phyloP scores from a whole-genome alignment of 1,139 yeast species.

The Hyphopichia buzzinii region DNA sequence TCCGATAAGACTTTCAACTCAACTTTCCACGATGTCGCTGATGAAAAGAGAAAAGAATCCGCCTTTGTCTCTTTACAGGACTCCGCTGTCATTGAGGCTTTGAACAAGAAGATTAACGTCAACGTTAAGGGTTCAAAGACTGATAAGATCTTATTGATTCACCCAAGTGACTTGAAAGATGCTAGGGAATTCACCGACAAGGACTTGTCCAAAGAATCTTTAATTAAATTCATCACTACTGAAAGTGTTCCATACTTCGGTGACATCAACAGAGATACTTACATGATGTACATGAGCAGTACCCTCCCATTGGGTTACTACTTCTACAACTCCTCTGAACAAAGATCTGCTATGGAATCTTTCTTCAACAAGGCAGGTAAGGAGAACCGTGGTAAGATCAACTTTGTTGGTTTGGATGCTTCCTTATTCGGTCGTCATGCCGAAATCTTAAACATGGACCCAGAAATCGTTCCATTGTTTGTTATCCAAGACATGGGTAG shows the following conservation, averaged over 20 bases:
- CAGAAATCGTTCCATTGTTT: constrained; percentile 82
- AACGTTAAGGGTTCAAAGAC: constrained; percentile 18
- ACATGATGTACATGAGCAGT: constrained; percentile 68
- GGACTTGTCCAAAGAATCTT: constrained; percentile 20
- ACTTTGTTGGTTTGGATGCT: constrained; percentile 89
- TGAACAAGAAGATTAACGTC: constrained; percentile 22
- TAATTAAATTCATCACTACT: constrained; percentile 56
- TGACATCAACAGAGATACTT: constrained; percentile 83
- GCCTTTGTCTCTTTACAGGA: constrained; percentile 59
- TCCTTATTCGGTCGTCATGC: constrained; percentile 84
- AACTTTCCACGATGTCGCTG: constrained; percentile 56
- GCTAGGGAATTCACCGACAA: constrained; percentile 25
- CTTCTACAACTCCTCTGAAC: constrained; percentile 71
- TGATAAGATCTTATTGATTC: constrained; percentile 34
- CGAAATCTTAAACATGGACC: constrained; percentile 76
- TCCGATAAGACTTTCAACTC: constrained; percentile 34
- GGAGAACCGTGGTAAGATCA: constrained; percentile 73
- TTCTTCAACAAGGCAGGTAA: constrained; percentile 64
- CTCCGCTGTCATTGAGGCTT: constrained; percentile 25
- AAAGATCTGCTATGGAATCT: constrained; percentile 55
- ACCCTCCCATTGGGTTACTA: constrained; percentile 82
- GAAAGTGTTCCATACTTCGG: constrained; percentile 89
- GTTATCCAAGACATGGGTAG: constrained; percentile 72
- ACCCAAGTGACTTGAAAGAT: constrained; percentile 34
- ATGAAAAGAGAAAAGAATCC: constrained; percentile 56